These are phyloP conservation scores for Debaryomyces singareniensis DNA, from an alignment of 1,139 yeast genomes.

Conservation along the genomic window DNA sequence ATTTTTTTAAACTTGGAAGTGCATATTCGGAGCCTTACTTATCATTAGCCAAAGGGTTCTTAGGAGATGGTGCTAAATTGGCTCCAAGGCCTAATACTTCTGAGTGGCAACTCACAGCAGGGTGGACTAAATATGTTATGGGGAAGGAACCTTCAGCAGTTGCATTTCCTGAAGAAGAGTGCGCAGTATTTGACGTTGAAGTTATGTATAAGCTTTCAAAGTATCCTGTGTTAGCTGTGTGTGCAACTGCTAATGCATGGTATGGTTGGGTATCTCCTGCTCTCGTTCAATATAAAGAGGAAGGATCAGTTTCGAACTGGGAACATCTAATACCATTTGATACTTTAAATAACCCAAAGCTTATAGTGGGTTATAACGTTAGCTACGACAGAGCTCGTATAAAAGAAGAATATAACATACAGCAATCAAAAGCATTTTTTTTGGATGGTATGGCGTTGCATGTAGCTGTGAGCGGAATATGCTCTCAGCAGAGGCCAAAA, in stretches of 20 bases:
- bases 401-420: slow-evolving; percentile 71
- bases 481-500: slow-evolving; percentile 80
- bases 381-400: slow-evolving; percentile 88
- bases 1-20: slow-evolving; percentile 68
- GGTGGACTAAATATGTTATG: slow-evolving; percentile 75
- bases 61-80: slow-evolving; percentile 19
- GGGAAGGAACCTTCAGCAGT: slow-evolving; percentile 54
- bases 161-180: slow-evolving; percentile 57
- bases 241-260: slow-evolving; percentile 78
- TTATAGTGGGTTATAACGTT: slow-evolving; percentile 84
- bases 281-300: slow-evolving; percentile 41
- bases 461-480: slow-evolving; percentile 86
- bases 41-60: slow-evolving; percentile 35
- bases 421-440: slow-evolving; percentile 65
- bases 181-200: slow-evolving; percentile 85
- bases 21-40: slow-evolving; percentile 58
- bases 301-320: slow-evolving; percentile 30
- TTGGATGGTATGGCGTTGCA: slow-evolving; percentile 93
- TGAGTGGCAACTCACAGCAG: slow-evolving; percentile 54
- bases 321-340: slow-evolving; percentile 75
- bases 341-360: slow-evolving; percentile 38
- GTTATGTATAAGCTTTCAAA: slow-evolving; percentile 69
- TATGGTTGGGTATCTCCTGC: slow-evolving; percentile 94
- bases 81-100: slow-evolving; percentile 41
- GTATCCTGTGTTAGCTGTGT: slow-evolving; percentile 78